These are phyloP conservation scores for Pulveroboletus sp. DNA, from an alignment of 768 basidiomycete species.

Conservation along the genomic window DNA sequence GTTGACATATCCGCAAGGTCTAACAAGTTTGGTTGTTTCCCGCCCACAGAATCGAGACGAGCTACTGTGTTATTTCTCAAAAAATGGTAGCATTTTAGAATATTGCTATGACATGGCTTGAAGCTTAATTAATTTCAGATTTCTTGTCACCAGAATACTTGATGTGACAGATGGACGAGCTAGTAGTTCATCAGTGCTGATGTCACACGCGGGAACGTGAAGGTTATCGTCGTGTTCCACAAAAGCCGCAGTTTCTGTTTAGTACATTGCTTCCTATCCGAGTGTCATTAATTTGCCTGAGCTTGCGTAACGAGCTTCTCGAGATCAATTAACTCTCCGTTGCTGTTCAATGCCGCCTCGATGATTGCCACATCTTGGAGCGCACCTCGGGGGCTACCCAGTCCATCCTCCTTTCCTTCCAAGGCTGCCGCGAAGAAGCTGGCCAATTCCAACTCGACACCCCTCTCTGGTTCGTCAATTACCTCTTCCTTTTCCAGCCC, in stretches of 20 bases:
- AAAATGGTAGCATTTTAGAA: no score
- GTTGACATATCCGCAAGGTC: no score
- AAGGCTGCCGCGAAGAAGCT: slow-evolving; percentile 58
- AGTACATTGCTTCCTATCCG: background rate
- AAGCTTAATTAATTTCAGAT: no score
- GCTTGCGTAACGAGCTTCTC: slow-evolving; percentile 27
- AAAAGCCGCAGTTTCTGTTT: background rate
- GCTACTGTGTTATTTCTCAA: no score
- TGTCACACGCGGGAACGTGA: no score
- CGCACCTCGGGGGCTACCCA: slow-evolving; percentile 62
- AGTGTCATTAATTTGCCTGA: background rate
- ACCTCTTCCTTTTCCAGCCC: slow-evolving; percentile 39
- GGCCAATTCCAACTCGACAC: slow-evolving; percentile 55
- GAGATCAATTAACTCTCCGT: slow-evolving; percentile 60
- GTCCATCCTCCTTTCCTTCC: slow-evolving; percentile 45
- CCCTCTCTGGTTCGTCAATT: slow-evolving; percentile 46
- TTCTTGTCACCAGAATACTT: no score
- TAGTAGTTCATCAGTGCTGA: no score
- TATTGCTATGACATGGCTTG: no score
- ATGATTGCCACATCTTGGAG: slow-evolving; percentile 78
- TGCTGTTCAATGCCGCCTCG: slow-evolving; percentile 69
- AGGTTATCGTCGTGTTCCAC: background rate
- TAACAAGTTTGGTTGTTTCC: no score
- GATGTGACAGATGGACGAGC: no score
- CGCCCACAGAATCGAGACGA: no score